Conservation (phyloP, 2,329 filamentous ascomycete species). For the Aspergillus brunneoviolaceus region DNA sequence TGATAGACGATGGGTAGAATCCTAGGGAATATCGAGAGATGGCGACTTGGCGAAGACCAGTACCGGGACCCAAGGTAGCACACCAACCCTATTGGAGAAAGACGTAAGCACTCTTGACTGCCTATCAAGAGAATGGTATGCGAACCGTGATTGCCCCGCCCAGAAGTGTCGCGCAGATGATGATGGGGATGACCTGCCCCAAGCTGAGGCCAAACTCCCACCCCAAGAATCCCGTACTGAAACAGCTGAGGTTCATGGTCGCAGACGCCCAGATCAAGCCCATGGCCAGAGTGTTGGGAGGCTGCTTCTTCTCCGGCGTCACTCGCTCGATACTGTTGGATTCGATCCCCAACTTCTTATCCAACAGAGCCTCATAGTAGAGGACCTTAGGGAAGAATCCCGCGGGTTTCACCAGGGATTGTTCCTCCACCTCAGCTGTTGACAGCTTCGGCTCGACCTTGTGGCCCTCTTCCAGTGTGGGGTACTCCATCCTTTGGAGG, state of each 20-base stretch:
- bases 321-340: slow-evolving; percentile 49
- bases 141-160: slow-evolving; percentile 35
- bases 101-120: slow-evolving; percentile 3
- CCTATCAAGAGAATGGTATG: slow-evolving; percentile 3
- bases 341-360: slow-evolving; percentile 51
- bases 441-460: slow-evolving; percentile 16
- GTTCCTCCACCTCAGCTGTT: slow-evolving; percentile 15
- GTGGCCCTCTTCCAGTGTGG: slow-evolving; percentile 12
- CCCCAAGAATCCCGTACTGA: slow-evolving; percentile 54
- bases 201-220: slow-evolving; percentile 51
- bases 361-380: slow-evolving; percentile 45
- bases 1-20: slow-evolving; percentile 53
- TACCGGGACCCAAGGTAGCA: slow-evolving; percentile 52
- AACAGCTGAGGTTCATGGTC: slow-evolving; percentile 54
- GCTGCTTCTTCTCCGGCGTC: slow-evolving; percentile 31
- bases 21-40: slow-evolving; percentile 53
- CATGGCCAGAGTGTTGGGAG: slow-evolving; percentile 49
- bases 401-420: slow-evolving; percentile 13
- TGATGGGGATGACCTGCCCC: slow-evolving; percentile 46
- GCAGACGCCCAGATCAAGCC: slow-evolving; percentile 54
- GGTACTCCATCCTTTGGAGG: slow-evolving; percentile 7
- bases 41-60: slow-evolving; percentile 53
- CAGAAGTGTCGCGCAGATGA: slow-evolving; percentile 49
- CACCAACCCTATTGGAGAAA: slow-evolving; percentile 43
- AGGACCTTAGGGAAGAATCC: slow-evolving; percentile 31